phyloP scores from a whole-genome alignment of 2,329 filamentous ascomycete species.

The Xylariaceae sp. region DNA sequence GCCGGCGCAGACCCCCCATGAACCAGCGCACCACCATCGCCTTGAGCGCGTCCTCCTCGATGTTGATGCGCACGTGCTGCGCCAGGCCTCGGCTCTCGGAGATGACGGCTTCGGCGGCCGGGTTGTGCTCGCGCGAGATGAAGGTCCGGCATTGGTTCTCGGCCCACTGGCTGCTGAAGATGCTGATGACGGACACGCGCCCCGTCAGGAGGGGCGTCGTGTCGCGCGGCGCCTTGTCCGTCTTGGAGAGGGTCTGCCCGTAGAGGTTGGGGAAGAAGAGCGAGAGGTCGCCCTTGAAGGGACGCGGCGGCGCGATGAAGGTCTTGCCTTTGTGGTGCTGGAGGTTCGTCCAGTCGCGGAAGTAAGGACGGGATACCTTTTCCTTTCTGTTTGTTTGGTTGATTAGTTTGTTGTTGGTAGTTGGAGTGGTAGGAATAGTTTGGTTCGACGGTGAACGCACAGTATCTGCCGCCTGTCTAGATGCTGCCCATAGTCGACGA shows the following conservation, averaged over 20 bases:
- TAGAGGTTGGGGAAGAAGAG: constrained; percentile 92
- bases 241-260: constrained; percentile 69
- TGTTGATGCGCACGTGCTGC: constrained; percentile 82
- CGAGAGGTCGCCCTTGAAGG: constrained; percentile 77
- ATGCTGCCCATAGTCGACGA: constrained; percentile 82
- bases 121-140: constrained; percentile 60
- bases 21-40: constrained; percentile 56
- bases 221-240: constrained; percentile 50
- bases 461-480: constrained; percentile 70
- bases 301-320: constrained; percentile 77
- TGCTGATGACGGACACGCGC: constrained; percentile 70
- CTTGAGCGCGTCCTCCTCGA: constrained; percentile 75
- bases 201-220: constrained; percentile 73
- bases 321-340: constrained; percentile 82
- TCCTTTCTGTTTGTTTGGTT: constrained; percentile 6
- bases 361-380: constrained; percentile 67
- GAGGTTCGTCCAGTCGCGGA: constrained; percentile 90
- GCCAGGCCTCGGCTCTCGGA: constrained; percentile 48
- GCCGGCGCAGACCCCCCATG: constrained; percentile 48
- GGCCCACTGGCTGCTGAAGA: constrained; percentile 84
- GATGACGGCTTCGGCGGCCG: constrained; percentile 63
- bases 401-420: no score
- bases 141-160: constrained; percentile 76
- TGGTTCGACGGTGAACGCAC: constrained; percentile 42
- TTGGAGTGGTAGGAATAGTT: neutral